Evolutionary conservation across 2,329 filamentous ascomycete genomes (phyloP).

Genomic region (Fusarium oxysporum): DNA sequence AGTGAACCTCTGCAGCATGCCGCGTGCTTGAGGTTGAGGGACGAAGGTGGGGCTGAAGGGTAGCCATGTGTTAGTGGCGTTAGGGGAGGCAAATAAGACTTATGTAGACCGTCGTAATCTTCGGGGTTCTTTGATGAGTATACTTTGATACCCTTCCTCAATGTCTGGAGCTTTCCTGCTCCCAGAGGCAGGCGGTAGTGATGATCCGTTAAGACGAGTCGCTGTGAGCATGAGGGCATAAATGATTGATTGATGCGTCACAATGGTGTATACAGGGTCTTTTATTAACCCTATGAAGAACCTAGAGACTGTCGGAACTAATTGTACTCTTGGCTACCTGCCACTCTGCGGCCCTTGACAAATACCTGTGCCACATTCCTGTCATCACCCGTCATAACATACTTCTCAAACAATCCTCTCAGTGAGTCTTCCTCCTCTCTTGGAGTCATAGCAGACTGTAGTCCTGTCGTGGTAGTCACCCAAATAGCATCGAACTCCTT

Average conservation of each 20-base stretch:
- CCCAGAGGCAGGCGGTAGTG: too few species aligned
- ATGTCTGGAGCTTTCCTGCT: too few species aligned
- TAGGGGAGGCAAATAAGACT: too few species aligned
- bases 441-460: constrained; percentile 8
- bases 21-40: too few species aligned
- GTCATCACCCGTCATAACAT: constrained; percentile 22
- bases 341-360: not conserved
- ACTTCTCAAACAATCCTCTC: constrained; percentile 16
- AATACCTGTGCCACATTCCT: constrained; percentile 17
- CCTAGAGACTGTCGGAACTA: fast-evolving
- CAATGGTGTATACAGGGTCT: too few species aligned
- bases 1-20: not conserved
- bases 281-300: too few species aligned
- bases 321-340: not conserved
- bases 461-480: constrained; percentile 4
- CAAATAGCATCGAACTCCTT: constrained; percentile 18
- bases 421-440: constrained; percentile 1
- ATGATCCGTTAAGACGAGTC: too few species aligned
- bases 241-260: too few species aligned
- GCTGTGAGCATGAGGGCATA: too few species aligned
- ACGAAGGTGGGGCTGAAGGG: not conserved
- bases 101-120: too few species aligned
- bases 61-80: not conserved
- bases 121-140: too few species aligned
- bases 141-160: too few species aligned